phyloP scores from a whole-genome alignment of 2,329 filamentous ascomycete species.

The Aaosphaeria arxii region DNA sequence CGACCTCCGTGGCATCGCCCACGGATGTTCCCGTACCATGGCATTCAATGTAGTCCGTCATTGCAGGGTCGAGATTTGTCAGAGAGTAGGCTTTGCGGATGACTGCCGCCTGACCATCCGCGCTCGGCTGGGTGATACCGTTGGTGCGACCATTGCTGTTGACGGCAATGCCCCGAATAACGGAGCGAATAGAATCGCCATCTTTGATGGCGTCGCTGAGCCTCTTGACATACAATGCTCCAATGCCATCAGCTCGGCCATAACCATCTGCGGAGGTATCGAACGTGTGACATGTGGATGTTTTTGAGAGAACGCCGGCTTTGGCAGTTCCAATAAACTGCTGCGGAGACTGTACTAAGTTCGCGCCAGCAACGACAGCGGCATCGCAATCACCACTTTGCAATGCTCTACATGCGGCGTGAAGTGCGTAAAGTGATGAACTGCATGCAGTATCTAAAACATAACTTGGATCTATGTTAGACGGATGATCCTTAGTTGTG shows the following conservation, averaged over 20 bases:
- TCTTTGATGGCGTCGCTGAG: constrained; percentile 13
- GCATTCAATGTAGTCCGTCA: background rate
- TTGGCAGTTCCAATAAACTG: background rate
- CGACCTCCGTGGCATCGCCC: background rate
- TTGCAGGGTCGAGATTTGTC: background rate
- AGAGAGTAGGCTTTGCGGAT: constrained; percentile 12
- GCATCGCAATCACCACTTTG: constrained; percentile 3
- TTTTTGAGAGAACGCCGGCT: background rate
- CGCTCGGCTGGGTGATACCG: constrained; percentile 37
- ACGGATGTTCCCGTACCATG: background rate
- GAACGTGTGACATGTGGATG: background rate
- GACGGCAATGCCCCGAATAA: constrained; percentile 25
- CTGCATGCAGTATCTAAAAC: constrained; percentile 36
- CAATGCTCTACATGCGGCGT: constrained; percentile 6
- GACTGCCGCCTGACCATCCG: constrained; percentile 31
- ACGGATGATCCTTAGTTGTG: constrained; percentile 18
- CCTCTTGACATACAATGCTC: background rate
- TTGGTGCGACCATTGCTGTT: constrained; percentile 33
- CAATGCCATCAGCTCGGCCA: background rate
- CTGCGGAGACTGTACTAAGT: background rate
- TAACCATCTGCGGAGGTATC: background rate
- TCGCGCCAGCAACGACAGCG: constrained; percentile 6
- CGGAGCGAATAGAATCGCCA: constrained; percentile 41
- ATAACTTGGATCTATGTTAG: constrained; percentile 8
- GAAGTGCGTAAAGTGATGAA: constrained; percentile 23